Conservation (phyloP, 768 basidiomycete genomes). For the Collybia mongolica region DNA sequence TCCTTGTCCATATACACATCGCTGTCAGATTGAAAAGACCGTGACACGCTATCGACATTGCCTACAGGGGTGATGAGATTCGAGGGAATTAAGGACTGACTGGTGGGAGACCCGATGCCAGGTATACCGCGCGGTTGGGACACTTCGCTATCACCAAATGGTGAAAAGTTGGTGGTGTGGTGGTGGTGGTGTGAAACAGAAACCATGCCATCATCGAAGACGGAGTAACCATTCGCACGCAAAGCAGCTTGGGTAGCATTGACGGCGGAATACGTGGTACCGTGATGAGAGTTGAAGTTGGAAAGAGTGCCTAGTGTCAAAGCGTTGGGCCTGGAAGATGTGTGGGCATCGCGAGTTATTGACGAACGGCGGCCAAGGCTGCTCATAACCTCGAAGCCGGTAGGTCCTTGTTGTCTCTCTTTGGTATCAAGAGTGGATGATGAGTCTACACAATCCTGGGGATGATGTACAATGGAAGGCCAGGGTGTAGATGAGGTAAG, state of each 20-base stretch:
- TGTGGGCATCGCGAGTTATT: conserved; percentile 14
- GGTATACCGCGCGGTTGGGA: conserved; percentile 15
- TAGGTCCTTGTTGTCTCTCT: conserved; percentile 6
- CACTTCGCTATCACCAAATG: conserved; percentile 47
- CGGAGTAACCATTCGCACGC: conserved; percentile 37
- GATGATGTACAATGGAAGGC: conserved; percentile 3
- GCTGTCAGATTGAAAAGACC: conserved; percentile 52
- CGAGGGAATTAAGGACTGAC: conserved; percentile 53
- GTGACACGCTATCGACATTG: conserved; percentile 32
- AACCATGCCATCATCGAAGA: conserved; percentile 40
- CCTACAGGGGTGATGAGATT: conserved; percentile 57
- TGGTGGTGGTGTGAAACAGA: conserved; percentile 21
- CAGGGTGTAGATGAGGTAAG: conserved; percentile 14
- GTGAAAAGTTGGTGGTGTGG: conserved; percentile 41
- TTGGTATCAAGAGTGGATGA: conserved; percentile 13
- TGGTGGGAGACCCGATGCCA: conserved; percentile 36
- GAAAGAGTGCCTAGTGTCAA: conserved; percentile 28
- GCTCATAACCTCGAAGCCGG: conserved; percentile 6
- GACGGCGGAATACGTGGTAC: conserved; percentile 5
- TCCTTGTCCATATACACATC: conserved; percentile 52
- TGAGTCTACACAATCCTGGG: conserved; percentile 12
- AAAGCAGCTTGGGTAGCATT: conserved; percentile 12
- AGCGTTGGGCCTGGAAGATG: conserved; percentile 19
- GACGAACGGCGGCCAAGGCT: conserved; percentile 12
- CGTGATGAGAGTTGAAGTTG: conserved; percentile 16